phyloP scores from a whole-genome alignment of 164 flowering plant genomes.

The Vitis riparia region DNA sequence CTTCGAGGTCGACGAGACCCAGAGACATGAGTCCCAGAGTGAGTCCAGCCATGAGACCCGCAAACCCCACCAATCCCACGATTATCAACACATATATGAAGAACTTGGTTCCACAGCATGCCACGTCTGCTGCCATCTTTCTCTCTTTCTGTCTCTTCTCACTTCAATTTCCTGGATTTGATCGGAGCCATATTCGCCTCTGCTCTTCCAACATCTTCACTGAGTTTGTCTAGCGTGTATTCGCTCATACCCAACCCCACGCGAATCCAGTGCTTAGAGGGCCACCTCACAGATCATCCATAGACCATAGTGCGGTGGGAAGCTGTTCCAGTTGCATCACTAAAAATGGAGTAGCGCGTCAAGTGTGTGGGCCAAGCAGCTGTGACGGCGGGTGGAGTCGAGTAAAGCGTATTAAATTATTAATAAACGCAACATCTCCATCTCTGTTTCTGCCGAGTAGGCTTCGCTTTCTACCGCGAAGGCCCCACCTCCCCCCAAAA shows the following conservation, averaged over 20 bases:
- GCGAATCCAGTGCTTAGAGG: too few relatives aligned
- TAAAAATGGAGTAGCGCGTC: too few relatives aligned
- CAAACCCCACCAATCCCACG: conserved; percentile 70
- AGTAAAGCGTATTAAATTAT: neutral
- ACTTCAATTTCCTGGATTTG: neutral
- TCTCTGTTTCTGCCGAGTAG: neutral
- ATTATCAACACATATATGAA: conserved; percentile 39
- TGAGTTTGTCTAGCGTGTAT: neutral
- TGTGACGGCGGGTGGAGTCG: neutral
- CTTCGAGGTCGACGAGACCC: conserved; percentile 94
- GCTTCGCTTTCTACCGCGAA: neutral
- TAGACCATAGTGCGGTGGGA: too few relatives aligned
- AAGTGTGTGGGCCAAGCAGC: too few relatives aligned
- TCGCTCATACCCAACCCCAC: neutral
- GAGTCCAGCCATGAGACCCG: conserved; percentile 95
- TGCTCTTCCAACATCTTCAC: neutral
- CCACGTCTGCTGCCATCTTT: conserved; percentile 48
- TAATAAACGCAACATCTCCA: neutral
- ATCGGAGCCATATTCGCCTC: neutral
- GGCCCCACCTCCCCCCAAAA: too few relatives aligned
- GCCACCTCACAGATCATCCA: too few relatives aligned
- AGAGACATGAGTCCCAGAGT: conserved; percentile 94
- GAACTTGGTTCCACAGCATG: conserved; percentile 65
- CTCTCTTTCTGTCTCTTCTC: conserved; percentile 2
- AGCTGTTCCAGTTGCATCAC: too few relatives aligned